Conservation (phyloP, 1,284 basidiomycete species). For the Cutaneotrichosporon dermatis region DNA sequence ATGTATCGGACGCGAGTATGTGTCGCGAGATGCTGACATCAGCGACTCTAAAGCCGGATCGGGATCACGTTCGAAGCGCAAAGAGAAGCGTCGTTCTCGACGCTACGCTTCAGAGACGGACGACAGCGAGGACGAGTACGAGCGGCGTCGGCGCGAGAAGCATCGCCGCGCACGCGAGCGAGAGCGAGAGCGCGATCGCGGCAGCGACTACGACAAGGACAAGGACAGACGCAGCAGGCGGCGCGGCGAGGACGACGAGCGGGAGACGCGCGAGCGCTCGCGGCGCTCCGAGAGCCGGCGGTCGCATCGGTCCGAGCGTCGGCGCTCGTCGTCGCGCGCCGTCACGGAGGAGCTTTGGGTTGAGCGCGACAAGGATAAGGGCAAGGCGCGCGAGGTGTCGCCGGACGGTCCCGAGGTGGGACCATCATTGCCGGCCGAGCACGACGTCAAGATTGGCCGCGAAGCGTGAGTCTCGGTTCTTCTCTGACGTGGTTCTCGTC, state of each 20-base stretch:
- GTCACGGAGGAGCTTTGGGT: not conserved
- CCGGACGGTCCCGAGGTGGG: slow-evolving; percentile 70
- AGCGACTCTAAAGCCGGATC: not conserved
- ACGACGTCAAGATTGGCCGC: slow-evolving; percentile 57
- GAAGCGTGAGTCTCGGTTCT: slow-evolving; percentile 50
- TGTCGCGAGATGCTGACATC: not conserved
- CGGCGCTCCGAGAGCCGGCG: too few species aligned
- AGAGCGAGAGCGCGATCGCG: not conserved
- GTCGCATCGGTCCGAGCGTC: not conserved
- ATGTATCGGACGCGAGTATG: not conserved
- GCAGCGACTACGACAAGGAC: too few species aligned
- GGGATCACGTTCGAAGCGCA: slow-evolving; percentile 1
- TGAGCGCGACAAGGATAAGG: not conserved
- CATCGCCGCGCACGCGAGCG: slow-evolving; percentile 38
- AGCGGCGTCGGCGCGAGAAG: slow-evolving; percentile 55
- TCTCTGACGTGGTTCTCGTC: not conserved
- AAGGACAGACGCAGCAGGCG: slow-evolving; percentile 1
- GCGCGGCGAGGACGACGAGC: slow-evolving; percentile 21
- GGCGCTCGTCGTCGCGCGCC: too few species aligned
- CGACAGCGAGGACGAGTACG: slow-evolving; percentile 60
- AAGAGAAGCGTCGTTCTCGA: slow-evolving; percentile 23
- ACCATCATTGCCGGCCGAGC: slow-evolving; percentile 48
- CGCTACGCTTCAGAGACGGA: slow-evolving; percentile 53
- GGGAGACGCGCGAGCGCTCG: not conserved
- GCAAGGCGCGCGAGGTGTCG: slow-evolving; percentile 22